Evolutionary conservation across 2,329 filamentous ascomycete genomes (phyloP).

Genomic region (Aspergillus fischeri): DNA sequence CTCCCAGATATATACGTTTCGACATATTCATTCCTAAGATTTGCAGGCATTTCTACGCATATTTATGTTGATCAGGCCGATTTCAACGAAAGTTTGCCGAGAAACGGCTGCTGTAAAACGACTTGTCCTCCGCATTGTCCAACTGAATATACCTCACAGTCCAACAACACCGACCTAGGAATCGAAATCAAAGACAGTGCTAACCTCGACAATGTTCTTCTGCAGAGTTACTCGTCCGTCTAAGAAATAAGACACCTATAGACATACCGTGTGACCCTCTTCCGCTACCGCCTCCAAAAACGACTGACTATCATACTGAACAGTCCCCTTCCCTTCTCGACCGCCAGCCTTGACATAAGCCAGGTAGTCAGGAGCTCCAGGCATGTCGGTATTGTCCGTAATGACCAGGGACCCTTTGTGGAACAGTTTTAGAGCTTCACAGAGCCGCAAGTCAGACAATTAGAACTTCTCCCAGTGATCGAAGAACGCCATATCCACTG

Average conservation of each 20-base stretch:
- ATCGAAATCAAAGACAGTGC: not conserved
- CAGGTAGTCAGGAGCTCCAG: slow-evolving; percentile 41
- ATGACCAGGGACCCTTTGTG: slow-evolving; percentile 28
- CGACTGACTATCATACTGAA: slow-evolving; percentile 23
- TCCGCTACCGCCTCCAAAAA: slow-evolving; percentile 3
- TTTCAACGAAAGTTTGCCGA: not conserved
- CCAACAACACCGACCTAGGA: not conserved
- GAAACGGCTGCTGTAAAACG: not conserved
- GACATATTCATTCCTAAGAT: not conserved
- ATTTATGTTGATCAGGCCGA: not conserved
- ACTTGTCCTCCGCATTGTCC: not conserved
- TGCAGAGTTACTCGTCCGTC: not conserved
- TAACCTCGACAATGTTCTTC: too few species aligned
- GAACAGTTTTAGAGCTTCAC: slow-evolving; percentile 32
- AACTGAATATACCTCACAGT: not conserved
- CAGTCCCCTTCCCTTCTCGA: slow-evolving; percentile 6
- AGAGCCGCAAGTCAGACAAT: slow-evolving; percentile 31
- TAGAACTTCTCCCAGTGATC: slow-evolving; percentile 38
- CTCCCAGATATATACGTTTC: not conserved
- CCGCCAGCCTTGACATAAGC: slow-evolving; percentile 35
- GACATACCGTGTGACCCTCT: slow-evolving; percentile 10
- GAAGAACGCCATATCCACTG: slow-evolving; percentile 36
- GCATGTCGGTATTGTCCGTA: slow-evolving; percentile 39
- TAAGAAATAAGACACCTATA: not conserved
- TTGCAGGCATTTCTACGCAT: not conserved